A percentile compares a stretch with the other conserved stretches of the same genome.
These are phyloP conservation scores for Pythium phragmitis DNA, from an alignment of 352 stramenopile species.

Conservation along the genomic window DNA sequence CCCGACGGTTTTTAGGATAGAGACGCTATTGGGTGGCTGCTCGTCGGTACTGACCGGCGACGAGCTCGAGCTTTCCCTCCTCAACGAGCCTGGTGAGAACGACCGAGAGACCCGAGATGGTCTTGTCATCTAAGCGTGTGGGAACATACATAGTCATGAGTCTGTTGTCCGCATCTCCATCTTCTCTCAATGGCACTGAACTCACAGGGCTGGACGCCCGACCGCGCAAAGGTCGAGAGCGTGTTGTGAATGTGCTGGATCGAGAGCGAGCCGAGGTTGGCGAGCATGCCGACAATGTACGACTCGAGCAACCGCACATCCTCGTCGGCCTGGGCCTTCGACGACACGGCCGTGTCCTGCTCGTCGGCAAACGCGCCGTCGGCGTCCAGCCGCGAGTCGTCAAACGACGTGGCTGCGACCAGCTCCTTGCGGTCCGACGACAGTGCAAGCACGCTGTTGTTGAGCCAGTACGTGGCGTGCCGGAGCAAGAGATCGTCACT, in stretches of 20 bases:
- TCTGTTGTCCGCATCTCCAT: no score
- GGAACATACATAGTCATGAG: background rate
- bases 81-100: slow-evolving; percentile 71
- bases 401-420: slow-evolving; percentile 41
- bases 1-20: slow-evolving; percentile 51
- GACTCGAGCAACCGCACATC: slow-evolving; percentile 92
- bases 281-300: slow-evolving; percentile 96
- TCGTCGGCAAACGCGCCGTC: slow-evolving; percentile 40
- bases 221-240: slow-evolving; percentile 86
- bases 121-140: slow-evolving; percentile 63
- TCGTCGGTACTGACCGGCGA: slow-evolving; percentile 70
- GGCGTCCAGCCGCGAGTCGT: slow-evolving; percentile 40
- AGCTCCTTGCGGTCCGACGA: slow-evolving; percentile 42
- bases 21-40: slow-evolving; percentile 20
- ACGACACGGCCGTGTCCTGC: slow-evolving; percentile 85
- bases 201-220: slow-evolving; percentile 71
- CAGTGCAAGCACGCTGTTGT: slow-evolving; percentile 61
- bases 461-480: slow-evolving; percentile 68
- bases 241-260: slow-evolving; percentile 95
- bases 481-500: slow-evolving; percentile 56
- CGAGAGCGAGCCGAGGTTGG: slow-evolving; percentile 91
- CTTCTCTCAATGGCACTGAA: slow-evolving; percentile 1
- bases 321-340: slow-evolving; percentile 89
- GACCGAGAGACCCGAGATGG: slow-evolving; percentile 71
- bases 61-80: slow-evolving; percentile 64